Percentiles rank a stretch among this genome's conserved stretches.
Conservation (phyloP, 306 rosid species). For the Alnus glutinosa region DNA sequence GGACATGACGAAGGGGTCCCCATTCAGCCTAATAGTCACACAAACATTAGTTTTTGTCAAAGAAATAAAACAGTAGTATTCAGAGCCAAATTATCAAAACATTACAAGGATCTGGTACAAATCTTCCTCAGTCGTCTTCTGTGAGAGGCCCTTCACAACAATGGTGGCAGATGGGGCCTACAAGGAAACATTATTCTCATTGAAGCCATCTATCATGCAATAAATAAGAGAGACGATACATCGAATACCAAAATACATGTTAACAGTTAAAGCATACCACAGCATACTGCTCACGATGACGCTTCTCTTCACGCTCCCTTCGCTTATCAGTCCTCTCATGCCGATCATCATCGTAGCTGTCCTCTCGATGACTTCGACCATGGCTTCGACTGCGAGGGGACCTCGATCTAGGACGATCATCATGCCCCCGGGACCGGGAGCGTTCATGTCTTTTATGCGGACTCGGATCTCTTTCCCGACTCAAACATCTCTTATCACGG, state of each 20-base stretch:
- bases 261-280: constrained; percentile 57
- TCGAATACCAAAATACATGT: not conserved
- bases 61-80: constrained; percentile 21
- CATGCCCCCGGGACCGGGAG: constrained; percentile 78
- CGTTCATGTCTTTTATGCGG: constrained; percentile 67
- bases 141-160: constrained; percentile 98
- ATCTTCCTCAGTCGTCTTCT: constrained; percentile 92
- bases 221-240: constrained; percentile 17
- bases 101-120: constrained; percentile 93
- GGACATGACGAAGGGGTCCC: constrained; percentile 98
- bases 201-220: constrained; percentile 18
- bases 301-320: constrained; percentile 84
- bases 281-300: constrained; percentile 60
- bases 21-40: constrained; percentile 76
- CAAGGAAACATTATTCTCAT: constrained; percentile 30
- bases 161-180: constrained; percentile 97
- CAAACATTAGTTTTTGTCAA: constrained; percentile 19
- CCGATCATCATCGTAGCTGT: constrained; percentile 65
- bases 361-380: constrained; percentile 82
- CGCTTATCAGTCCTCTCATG: constrained; percentile 77
- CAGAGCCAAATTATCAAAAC: constrained; percentile 32
- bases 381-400: constrained; percentile 88
- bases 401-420: constrained; percentile 75
- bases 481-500: constrained; percentile 61
- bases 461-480: constrained; percentile 77